phyloP scores from a whole-genome alignment of 1,284 basidiomycete genomes.

The Rhodotorula sp. region DNA sequence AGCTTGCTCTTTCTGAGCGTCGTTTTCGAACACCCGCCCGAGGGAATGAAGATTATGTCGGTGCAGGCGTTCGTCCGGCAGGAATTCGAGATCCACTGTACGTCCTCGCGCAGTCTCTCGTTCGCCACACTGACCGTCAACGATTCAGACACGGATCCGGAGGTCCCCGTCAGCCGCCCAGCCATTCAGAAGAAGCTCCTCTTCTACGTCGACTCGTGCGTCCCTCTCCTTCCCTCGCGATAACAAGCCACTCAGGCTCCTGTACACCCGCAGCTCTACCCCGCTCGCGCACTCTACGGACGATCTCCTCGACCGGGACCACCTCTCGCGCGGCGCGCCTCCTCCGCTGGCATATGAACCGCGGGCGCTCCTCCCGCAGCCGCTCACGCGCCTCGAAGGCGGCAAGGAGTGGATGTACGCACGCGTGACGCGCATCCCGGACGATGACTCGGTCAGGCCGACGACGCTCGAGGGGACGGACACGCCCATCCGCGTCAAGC shows the following conservation, averaged over 20 bases:
- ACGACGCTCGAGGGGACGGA: slow-evolving; percentile 33
- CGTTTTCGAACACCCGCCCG: slow-evolving; percentile 28
- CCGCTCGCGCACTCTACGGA: slow-evolving; percentile 22
- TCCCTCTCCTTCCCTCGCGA: neutral
- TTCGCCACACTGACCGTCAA: neutral
- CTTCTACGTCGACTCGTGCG: slow-evolving; percentile 32
- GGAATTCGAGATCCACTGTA: slow-evolving; percentile 29
- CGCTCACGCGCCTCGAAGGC: slow-evolving; percentile 18
- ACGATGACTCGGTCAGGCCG: slow-evolving; percentile 36
- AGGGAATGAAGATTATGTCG: slow-evolving; percentile 27
- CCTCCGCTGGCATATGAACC: slow-evolving; percentile 24
- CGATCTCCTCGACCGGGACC: slow-evolving; percentile 17
- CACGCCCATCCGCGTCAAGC: slow-evolving; percentile 32
- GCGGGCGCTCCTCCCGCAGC: slow-evolving; percentile 21
- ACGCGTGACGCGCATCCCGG: slow-evolving; percentile 26
- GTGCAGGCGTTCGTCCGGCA: slow-evolving; percentile 29
- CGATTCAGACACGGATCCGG: neutral
- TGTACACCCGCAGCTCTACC: slow-evolving; percentile 3
- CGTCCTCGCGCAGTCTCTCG: neutral
- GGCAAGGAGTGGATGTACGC: slow-evolving; percentile 29
- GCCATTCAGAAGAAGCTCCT: slow-evolving; percentile 19
- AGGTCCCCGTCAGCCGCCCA: slow-evolving; percentile 5
- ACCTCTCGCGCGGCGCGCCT: slow-evolving; percentile 14
- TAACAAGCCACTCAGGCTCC: neutral
- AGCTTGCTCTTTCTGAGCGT: slow-evolving; percentile 25